Evolutionary conservation across 2,329 filamentous ascomycete genomes (phyloP), one percentile per base, ranked within the genome.

Genomic region (Huntiella savannae): DNA sequence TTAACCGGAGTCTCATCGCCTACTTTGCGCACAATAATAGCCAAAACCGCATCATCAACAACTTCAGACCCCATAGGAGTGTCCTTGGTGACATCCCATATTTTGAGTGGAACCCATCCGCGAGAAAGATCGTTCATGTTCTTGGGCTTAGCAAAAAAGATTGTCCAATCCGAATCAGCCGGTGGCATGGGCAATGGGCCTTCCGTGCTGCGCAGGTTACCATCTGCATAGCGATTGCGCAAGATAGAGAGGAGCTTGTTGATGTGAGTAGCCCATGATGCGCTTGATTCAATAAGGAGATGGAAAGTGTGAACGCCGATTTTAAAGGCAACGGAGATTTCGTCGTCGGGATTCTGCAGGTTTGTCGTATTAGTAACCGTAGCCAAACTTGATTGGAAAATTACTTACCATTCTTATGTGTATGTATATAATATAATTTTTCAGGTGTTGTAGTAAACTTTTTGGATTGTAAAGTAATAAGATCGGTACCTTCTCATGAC

Each of bases 231-330:
- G 22, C 72, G 63, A 39, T 77, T 73, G 22, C 57, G 63, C 4
- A 86, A 61, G 8, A 74, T 62, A 1, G 64, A 60, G 13, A 82
- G 61, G 2, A 87, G 69, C 15, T 75, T 68, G 13, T 64, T 54
- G 48, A 75, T 75, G 49, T 82, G 63, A 1, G 65, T 60, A 12
- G 65, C 61, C 55, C 84, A 73, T 8, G 74, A 60, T 35, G 69
- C 68, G 11, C 69, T 62, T 4, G 75, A 63, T 35, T 75, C 69
- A 40, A 79, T 68, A 51, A 81, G 77, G 49, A 86, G 66, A 54
- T 82, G 73, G 52, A 85, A 67, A 3, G 79, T 86, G 54, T 77
- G 72, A 49, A 75, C 73, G 56, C 79, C 76, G 58, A 81, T 71
- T 60, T 84, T 85, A 63, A 87, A 76, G 50, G 77, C 71, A 47